phyloP scores from a whole-genome alignment of 1,284 basidiomycete species.

The Ceratobasidium sp. region DNA sequence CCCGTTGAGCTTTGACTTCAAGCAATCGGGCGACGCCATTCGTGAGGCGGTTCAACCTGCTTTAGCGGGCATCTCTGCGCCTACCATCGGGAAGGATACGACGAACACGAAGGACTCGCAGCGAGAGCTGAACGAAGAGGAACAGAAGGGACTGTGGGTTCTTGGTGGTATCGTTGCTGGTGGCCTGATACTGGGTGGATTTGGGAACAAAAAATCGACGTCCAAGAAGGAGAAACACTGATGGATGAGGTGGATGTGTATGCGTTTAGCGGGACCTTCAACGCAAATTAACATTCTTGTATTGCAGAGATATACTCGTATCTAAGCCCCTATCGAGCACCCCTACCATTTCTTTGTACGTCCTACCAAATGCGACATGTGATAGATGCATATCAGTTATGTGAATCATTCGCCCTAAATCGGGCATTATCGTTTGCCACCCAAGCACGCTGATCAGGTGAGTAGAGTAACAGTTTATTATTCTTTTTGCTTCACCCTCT shows the following conservation, averaged over 20 bases:
- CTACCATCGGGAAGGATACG: slow-evolving; percentile 3
- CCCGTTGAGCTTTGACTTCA: slow-evolving; percentile 11
- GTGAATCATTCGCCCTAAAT: not conserved
- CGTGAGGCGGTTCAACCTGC: not conserved
- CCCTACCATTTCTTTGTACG: not conserved
- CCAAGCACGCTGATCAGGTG: slow-evolving; percentile 13
- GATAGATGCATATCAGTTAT: not conserved
- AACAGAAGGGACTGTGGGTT: slow-evolving; percentile 64
- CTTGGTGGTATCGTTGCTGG: slow-evolving; percentile 65
- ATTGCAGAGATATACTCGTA: not conserved
- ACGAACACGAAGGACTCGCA: slow-evolving; percentile 50
- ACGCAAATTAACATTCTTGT: not conserved
- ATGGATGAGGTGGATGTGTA: not conserved
- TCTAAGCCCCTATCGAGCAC: not conserved
- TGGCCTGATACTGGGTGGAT: slow-evolving; percentile 57
- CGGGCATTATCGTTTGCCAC: slow-evolving; percentile 26
- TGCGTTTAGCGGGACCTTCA: not conserved
- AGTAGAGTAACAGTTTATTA: not conserved
- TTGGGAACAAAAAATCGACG: slow-evolving; percentile 35
- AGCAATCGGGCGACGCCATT: slow-evolving; percentile 1
- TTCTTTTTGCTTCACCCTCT: not conserved
- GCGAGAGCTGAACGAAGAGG: slow-evolving; percentile 63
- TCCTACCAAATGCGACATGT: not conserved
- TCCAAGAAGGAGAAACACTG: slow-evolving; percentile 14
- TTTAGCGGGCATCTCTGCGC: not conserved